A percentile compares a stretch with the other conserved stretches of the same genome.
These are phyloP conservation scores for Gaeumannomyces sp. DNA, from an alignment of 2,329 filamentous ascomycete species.

Conservation along the genomic window DNA sequence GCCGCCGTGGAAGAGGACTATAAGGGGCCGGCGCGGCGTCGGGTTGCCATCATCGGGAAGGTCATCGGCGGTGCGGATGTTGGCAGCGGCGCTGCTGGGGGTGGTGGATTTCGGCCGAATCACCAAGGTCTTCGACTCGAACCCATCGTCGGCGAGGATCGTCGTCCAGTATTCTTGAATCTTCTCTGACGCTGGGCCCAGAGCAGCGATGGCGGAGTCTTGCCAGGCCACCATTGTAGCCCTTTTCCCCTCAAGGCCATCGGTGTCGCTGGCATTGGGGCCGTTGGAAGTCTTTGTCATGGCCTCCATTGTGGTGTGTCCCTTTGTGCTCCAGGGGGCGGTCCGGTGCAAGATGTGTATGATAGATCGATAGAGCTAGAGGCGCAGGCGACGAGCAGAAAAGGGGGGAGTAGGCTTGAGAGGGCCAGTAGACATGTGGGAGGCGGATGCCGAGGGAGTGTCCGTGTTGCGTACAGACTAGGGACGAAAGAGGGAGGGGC, in stretches of 20 bases:
- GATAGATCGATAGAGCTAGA: not conserved
- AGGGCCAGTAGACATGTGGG: too few species aligned
- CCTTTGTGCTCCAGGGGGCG: not conserved
- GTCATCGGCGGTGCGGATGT: not conserved
- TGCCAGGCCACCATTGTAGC: not conserved
- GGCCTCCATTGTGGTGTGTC: not conserved
- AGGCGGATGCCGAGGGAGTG: too few species aligned
- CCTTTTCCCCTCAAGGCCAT: not conserved
- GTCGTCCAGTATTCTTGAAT: conserved; percentile 2
- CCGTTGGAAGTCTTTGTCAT: not conserved
- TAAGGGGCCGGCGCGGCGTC: conserved; percentile 15
- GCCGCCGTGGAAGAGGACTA: conserved; percentile 24
- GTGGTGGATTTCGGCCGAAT: not conserved
- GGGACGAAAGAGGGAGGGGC: too few species aligned
- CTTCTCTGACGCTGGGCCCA: not conserved
- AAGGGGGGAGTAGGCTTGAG: too few species aligned
- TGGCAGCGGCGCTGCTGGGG: not conserved
- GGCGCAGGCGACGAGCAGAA: too few species aligned
- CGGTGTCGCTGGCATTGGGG: not conserved
- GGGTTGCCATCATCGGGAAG: not conserved
- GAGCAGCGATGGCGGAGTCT: not conserved
- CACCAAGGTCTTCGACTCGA: conserved; percentile 3
- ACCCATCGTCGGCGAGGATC: conserved; percentile 1
- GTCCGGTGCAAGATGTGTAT: not conserved
- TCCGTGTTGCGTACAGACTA: too few species aligned